A percentile compares a stretch with the other conserved stretches of the same genome.
Evolutionary conservation across 2,329 filamentous ascomycete species (phyloP).

Genomic region (Pestalotiopsis sp.): DNA sequence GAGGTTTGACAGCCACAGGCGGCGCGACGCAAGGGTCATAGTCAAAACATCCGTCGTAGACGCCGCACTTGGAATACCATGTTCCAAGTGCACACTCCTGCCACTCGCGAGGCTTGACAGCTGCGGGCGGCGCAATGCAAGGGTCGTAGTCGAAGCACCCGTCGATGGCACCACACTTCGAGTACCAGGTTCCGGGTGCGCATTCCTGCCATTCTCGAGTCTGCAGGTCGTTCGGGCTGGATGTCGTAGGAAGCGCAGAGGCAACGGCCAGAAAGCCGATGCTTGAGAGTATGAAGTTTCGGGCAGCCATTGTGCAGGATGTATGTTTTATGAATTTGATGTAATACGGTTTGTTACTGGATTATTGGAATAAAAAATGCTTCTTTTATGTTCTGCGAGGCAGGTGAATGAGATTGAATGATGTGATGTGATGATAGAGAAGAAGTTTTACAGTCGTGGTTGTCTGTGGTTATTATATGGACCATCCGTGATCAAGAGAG

Average conservation of each 20-base stretch:
- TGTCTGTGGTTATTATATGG: not conserved
- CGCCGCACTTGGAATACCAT: not conserved
- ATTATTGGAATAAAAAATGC: not conserved
- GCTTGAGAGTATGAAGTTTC: not conserved
- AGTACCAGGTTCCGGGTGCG: not conserved
- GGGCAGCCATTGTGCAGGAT: not conserved
- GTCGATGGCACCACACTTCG: not conserved
- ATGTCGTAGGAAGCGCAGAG: not conserved
- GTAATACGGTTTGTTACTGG: not conserved
- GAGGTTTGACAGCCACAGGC: not conserved
- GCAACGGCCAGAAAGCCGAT: not conserved
- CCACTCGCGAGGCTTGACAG: not conserved
- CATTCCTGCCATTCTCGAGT: no score
- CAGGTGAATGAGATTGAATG: not conserved
- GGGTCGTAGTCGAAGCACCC: not conserved
- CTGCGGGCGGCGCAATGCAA: not conserved
- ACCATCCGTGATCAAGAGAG: not conserved
- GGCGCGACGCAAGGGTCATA: not conserved
- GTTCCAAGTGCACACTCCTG: not conserved
- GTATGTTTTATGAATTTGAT: not conserved
- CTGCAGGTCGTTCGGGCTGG: not conserved
- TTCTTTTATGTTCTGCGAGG: not conserved
- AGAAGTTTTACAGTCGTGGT: not conserved
- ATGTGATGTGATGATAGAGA: not conserved
- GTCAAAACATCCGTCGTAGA: not conserved